Percentiles rank a stretch among this genome's conserved stretches.
Conservation (phyloP, 2,329 filamentous ascomycete genomes). For the Aureobasidium subglaciale region DNA sequence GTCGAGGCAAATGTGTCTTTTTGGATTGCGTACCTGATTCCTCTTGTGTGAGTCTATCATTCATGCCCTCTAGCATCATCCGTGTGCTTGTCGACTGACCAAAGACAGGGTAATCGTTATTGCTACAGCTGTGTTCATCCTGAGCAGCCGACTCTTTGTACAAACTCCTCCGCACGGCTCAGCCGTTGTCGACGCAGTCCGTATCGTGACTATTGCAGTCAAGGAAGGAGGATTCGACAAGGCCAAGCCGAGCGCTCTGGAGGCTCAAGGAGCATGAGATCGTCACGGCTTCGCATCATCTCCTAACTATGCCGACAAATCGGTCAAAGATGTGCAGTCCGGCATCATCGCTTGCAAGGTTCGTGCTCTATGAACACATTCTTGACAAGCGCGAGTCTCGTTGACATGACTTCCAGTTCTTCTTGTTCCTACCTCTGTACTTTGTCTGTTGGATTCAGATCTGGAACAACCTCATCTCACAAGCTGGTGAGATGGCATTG, state of each 20-base stretch:
- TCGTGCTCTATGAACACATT: no score
- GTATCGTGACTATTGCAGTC: not conserved
- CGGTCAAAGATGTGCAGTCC: slow-evolving; percentile 61
- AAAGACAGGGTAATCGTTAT: not conserved
- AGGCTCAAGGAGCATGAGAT: not conserved
- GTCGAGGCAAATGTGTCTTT: slow-evolving; percentile 61
- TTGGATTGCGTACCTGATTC: slow-evolving; percentile 55
- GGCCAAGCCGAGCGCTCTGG: not conserved
- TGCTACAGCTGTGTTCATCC: slow-evolving; percentile 20
- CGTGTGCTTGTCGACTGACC: not conserved
- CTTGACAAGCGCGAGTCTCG: no score
- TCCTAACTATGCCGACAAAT: slow-evolving; percentile 56
- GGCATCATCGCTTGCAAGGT: not conserved
- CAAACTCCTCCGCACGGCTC: slow-evolving; percentile 21
- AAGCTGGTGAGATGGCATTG: slow-evolving; percentile 22
- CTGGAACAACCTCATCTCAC: slow-evolving; percentile 15
- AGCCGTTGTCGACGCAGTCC: slow-evolving; percentile 18
- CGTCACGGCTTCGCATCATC: not conserved
- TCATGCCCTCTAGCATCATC: not conserved
- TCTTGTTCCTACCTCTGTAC: not conserved
- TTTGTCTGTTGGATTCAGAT: slow-evolving; percentile 1
- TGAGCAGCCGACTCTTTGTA: slow-evolving; percentile 19
- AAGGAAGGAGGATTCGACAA: not conserved
- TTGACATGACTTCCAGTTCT: not conserved
- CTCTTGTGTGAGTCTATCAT: slow-evolving; percentile 34